These are phyloP conservation scores for Xerocomellus chrysenteron DNA, from an alignment of 768 basidiomycete genomes.

Conservation along the genomic window DNA sequence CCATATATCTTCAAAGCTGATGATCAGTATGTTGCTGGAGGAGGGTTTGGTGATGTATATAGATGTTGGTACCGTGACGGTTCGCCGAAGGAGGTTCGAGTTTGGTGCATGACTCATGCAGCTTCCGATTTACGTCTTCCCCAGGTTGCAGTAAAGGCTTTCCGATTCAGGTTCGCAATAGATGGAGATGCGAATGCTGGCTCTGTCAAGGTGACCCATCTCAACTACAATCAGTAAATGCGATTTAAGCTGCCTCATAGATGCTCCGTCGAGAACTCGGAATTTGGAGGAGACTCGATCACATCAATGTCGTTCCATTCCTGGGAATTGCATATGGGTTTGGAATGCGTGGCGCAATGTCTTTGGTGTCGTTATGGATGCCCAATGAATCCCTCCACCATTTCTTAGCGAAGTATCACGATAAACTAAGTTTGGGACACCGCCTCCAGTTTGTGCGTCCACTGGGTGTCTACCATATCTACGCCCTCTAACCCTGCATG, in stretches of 20 bases:
- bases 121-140: not conserved
- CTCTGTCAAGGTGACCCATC: not conserved
- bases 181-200: not conserved
- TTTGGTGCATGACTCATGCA: too few relatives aligned
- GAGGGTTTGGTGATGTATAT: constrained; percentile 3
- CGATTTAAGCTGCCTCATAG: not conserved
- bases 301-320: too few relatives aligned
- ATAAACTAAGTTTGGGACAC: too few relatives aligned
- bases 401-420: too few relatives aligned
- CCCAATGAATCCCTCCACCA: too few relatives aligned
- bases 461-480: too few relatives aligned
- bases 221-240: rapidly evolving
- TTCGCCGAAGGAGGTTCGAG: not conserved
- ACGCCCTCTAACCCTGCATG: too few relatives aligned
- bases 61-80: not conserved
- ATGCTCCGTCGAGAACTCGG: constrained; percentile 28
- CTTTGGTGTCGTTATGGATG: too few relatives aligned
- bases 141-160: constrained; percentile 26
- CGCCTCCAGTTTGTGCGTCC: too few relatives aligned
- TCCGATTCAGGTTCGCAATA: constrained; percentile 8
- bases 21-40: not conserved
- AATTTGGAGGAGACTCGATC: constrained; percentile 22
- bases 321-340: too few relatives aligned
- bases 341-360: too few relatives aligned
- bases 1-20: not conserved